These are phyloP conservation scores for Fomes fomentarius DNA, from an alignment of 1,284 basidiomycete species.

Conservation along the genomic window DNA sequence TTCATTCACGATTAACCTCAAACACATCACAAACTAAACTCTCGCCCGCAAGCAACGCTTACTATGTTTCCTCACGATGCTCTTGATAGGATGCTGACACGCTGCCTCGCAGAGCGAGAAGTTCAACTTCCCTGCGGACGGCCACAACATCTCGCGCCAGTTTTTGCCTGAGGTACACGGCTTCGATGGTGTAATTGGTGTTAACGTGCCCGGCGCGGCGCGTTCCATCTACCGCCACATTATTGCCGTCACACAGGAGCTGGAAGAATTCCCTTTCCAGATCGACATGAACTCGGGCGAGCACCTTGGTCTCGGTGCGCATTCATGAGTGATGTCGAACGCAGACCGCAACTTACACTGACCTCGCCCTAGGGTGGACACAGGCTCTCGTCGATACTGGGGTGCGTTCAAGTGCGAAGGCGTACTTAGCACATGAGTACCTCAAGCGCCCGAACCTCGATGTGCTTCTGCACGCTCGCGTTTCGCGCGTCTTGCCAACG, in stretches of 20 bases:
- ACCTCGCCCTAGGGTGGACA: conserved; percentile 18
- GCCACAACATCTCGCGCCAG: conserved; percentile 29
- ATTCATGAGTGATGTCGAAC: too few species aligned
- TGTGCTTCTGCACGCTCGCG: conserved; percentile 1
- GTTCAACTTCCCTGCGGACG: conserved; percentile 28
- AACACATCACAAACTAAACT: too few species aligned
- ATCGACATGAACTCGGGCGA: conserved; percentile 35
- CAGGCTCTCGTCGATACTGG: conserved; percentile 32
- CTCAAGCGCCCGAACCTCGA: background rate
- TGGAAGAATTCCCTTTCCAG: conserved; percentile 30
- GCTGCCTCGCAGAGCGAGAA: conserved; percentile 35
- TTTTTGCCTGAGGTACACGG: conserved; percentile 30
- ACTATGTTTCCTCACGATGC: too few species aligned
- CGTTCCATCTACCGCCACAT: conserved; percentile 27
- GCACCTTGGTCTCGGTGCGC: conserved; percentile 35
- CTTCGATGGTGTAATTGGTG: conserved; percentile 26
- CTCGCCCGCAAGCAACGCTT: too few species aligned
- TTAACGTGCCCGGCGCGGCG: conserved; percentile 30
- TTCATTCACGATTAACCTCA: too few species aligned
- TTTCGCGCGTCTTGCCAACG: background rate
- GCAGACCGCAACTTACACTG: too few species aligned
- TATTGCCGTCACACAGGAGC: conserved; percentile 26
- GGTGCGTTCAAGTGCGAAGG: conserved; percentile 31
- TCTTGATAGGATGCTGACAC: too few species aligned
- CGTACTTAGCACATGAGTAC: conserved; percentile 25